These are phyloP conservation scores for Diaporthe batatas DNA, from an alignment of 2,329 filamentous ascomycete species.

Conservation along the genomic window DNA sequence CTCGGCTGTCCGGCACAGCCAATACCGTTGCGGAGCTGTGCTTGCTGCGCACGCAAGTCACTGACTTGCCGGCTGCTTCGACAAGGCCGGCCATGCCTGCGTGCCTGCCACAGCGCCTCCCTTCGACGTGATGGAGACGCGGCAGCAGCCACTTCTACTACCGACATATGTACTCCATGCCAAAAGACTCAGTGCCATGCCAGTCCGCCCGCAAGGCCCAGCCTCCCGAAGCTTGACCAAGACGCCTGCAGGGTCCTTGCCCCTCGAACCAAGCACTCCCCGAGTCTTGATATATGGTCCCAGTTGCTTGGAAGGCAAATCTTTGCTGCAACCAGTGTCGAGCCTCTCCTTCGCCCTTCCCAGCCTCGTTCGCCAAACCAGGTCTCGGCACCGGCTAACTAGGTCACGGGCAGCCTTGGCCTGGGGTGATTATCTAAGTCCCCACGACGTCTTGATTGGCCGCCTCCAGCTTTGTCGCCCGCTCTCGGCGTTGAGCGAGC, in stretches of 20 bases:
- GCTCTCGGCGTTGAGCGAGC: slow-evolving; percentile 25
- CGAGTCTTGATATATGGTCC: slow-evolving; percentile 21
- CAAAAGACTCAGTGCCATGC: neutral
- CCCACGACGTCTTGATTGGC: slow-evolving; percentile 14
- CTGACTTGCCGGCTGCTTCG: slow-evolving; percentile 13
- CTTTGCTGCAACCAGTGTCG: slow-evolving; percentile 8
- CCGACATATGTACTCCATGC: slow-evolving; percentile 22
- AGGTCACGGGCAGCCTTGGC: slow-evolving; percentile 7
- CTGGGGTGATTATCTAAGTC: slow-evolving; percentile 25
- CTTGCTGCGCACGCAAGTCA: neutral
- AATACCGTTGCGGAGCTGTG: slow-evolving; percentile 3
- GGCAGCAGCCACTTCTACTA: slow-evolving; percentile 19
- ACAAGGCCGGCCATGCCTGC: neutral
- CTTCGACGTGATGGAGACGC: neutral
- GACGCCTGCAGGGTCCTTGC: slow-evolving; percentile 10
- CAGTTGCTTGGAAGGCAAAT: slow-evolving; percentile 14
- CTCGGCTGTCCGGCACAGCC: slow-evolving; percentile 12
- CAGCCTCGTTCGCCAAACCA: slow-evolving; percentile 21
- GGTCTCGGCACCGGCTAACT: slow-evolving; percentile 27
- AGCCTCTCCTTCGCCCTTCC: neutral
- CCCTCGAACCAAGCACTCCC: slow-evolving; percentile 20
- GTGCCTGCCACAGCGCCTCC: neutral
- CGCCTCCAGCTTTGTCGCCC: slow-evolving; percentile 12
- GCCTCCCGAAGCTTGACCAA: slow-evolving; percentile 25
- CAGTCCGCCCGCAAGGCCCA: slow-evolving; percentile 5